Percentiles rank a stretch among this genome's conserved stretches.
Evolutionary conservation across 305 asterid species (phyloP).

Genomic region (Solanum aculeatissimum): DNA sequence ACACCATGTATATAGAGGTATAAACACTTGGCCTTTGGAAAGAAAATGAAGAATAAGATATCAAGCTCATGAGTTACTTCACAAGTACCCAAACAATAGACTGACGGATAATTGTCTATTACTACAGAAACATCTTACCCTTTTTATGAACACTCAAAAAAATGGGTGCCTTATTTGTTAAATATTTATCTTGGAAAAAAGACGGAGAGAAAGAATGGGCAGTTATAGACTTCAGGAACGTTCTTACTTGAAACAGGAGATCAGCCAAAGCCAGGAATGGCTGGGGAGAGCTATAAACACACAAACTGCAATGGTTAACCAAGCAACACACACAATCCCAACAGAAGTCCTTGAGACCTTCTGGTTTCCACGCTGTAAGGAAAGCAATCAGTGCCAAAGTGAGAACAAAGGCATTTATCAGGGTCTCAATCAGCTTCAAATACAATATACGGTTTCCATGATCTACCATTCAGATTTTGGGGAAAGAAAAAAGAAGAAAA

Average conservation of each 20-base stretch:
- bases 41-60: neutral
- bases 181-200: neutral
- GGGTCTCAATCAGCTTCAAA: neutral
- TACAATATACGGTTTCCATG: neutral
- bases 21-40: neutral
- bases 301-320: conserved; percentile 61
- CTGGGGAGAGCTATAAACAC: conserved; percentile 50
- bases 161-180: neutral
- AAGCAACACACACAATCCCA: conserved; percentile 38
- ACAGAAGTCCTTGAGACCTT: conserved; percentile 42
- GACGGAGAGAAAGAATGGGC: neutral
- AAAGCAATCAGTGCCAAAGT: neutral
- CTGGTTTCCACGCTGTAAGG: conserved; percentile 65
- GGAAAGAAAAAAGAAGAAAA: neutral
- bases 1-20: neutral
- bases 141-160: neutral
- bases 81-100: neutral
- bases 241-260: conserved; percentile 77
- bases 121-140: neutral
- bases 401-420: neutral
- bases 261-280: conserved; percentile 81
- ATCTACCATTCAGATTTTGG: neutral
- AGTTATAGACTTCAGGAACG: neutral
- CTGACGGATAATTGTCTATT: neutral
- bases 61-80: neutral